Conservation (phyloP, 352 stramenopile species). For the Phytophthora podocarpi region DNA sequence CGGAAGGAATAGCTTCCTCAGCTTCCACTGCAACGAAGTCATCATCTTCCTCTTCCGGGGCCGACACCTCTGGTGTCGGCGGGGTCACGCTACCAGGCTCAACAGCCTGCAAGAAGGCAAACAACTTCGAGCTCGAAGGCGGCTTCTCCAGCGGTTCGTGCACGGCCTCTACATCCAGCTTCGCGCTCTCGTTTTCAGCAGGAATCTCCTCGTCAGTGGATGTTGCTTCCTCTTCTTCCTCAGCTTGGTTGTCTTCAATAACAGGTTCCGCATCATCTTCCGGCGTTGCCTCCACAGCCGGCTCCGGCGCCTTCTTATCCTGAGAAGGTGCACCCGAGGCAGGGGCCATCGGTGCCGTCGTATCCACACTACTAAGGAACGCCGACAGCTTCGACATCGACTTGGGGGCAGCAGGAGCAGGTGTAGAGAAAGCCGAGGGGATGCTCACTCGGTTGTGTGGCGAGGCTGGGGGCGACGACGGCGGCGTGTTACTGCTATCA, state of each 20-base stretch:
- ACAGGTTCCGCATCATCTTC: constrained; percentile 20
- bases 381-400: constrained; percentile 58
- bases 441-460: constrained; percentile 36
- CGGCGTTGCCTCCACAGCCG: constrained; percentile 23
- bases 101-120: constrained; percentile 59
- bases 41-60: constrained; percentile 25
- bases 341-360: constrained; percentile 11
- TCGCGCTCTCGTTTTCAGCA: constrained; percentile 10
- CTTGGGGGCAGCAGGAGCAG: constrained; percentile 28
- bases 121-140: constrained; percentile 48
- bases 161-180: constrained; percentile 15
- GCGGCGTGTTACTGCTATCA: constrained; percentile 26
- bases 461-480: constrained; percentile 31
- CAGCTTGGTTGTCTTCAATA: constrained; percentile 35
- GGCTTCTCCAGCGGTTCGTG: constrained; percentile 32
- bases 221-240: constrained; percentile 23
- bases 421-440: constrained; percentile 39
- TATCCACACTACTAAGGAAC: constrained; percentile 70
- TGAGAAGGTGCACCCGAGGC: constrained; percentile 19
- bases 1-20: constrained; percentile 29
- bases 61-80: constrained; percentile 2
- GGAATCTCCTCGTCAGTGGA: constrained; percentile 16
- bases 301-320: constrained; percentile 19
- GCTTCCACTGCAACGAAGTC: constrained; percentile 29
- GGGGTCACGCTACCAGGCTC: constrained; percentile 25